Evolutionary conservation across 352 stramenopile genomes (phyloP).

Genomic region (Pythium sp.): DNA sequence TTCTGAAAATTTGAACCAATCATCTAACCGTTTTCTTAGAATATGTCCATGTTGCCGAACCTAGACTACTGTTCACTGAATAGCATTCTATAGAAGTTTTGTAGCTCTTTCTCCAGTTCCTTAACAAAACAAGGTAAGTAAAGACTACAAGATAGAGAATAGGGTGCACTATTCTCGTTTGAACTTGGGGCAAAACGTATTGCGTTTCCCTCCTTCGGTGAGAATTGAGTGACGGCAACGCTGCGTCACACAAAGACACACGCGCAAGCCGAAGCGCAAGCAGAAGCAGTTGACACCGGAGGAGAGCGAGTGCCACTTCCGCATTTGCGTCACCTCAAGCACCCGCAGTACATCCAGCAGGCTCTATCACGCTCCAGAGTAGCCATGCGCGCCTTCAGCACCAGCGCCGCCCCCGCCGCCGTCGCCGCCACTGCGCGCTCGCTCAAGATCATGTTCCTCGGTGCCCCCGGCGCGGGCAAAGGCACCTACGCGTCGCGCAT

Average conservation of each 20-base stretch:
- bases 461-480: slow-evolving; percentile 87
- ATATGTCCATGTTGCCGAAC: background rate
- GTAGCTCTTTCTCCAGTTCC: background rate
- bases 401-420: slow-evolving; percentile 17
- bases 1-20: background rate
- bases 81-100: background rate
- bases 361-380: background rate
- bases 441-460: slow-evolving; percentile 90
- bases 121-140: background rate
- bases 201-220: background rate
- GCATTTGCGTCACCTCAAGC: slow-evolving; percentile 8
- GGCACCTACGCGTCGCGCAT: slow-evolving; percentile 89
- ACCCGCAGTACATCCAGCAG: slow-evolving; percentile 11
- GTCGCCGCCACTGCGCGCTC: slow-evolving; percentile 13
- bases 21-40: background rate
- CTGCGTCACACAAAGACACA: slow-evolving; percentile 13
- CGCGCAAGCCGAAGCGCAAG: background rate
- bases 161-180: background rate
- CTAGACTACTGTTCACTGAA: background rate
- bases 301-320: background rate
- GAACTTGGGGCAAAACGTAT: slow-evolving; percentile 3
- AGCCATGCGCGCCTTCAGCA: slow-evolving; percentile 18
- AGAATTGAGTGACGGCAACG: slow-evolving; percentile 1
- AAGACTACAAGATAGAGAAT: background rate
- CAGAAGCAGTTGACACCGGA: background rate